Evolutionary conservation across 345 rosid genomes (phyloP).

Genomic region (Eutrema yunnanense): DNA sequence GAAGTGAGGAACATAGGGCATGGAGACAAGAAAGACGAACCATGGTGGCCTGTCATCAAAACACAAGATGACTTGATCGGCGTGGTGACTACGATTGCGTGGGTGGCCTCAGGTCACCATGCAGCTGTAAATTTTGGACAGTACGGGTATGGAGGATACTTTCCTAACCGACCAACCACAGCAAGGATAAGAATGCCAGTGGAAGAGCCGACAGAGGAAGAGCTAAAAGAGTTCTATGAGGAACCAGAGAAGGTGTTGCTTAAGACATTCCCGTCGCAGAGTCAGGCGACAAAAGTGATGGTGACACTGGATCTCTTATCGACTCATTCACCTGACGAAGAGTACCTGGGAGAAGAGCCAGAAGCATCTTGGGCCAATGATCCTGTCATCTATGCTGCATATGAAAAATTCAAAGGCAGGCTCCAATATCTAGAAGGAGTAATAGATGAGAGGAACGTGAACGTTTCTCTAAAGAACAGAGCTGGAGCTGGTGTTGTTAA

Average conservation of each 20-base stretch:
- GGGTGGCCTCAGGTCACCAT: constrained; percentile 36
- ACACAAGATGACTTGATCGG: constrained; percentile 29
- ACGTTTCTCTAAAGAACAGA: constrained; percentile 25
- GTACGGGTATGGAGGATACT: constrained; percentile 32
- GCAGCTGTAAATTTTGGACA: constrained; percentile 37
- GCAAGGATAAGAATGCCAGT: constrained; percentile 23
- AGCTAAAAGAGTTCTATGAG: constrained; percentile 16
- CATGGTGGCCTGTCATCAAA: constrained; percentile 33
- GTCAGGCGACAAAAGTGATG: constrained; percentile 33
- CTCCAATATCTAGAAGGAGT: constrained; percentile 21
- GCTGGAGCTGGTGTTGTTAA: constrained; percentile 33
- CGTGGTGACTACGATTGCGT: constrained; percentile 27
- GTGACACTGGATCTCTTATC: constrained; percentile 31
- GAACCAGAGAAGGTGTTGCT: constrained; percentile 22
- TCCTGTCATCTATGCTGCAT: constrained; percentile 24
- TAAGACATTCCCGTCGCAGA: constrained; percentile 25
- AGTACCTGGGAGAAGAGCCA: constrained; percentile 18
- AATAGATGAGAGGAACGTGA: constrained; percentile 30
- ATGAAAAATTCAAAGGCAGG: constrained; percentile 17
- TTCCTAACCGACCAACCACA: constrained; percentile 33
- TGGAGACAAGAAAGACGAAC: constrained; percentile 33
- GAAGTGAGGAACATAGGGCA: constrained; percentile 28
- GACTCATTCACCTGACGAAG: constrained; percentile 34
- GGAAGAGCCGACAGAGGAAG: constrained; percentile 28
- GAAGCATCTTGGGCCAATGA: constrained; percentile 23